Percentiles rank a stretch among this genome's conserved stretches.
phyloP scores from a whole-genome alignment of 345 rosid genomes.

The Bruguiera gymnorhiza region DNA sequence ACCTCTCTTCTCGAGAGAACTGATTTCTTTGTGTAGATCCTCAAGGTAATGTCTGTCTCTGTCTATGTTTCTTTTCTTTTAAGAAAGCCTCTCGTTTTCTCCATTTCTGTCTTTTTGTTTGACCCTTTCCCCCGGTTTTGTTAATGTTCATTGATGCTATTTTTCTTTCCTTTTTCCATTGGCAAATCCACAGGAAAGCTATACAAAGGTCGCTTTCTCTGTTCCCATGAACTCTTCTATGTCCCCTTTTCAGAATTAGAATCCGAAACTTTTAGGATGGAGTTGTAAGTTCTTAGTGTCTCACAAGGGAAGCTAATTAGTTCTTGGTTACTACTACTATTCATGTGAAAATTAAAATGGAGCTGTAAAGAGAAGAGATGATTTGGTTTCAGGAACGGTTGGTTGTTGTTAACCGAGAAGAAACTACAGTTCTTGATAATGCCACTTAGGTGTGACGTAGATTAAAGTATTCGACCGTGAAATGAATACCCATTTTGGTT shows the following conservation, averaged over 20 bases:
- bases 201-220: too few relatives aligned
- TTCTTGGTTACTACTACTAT: too few relatives aligned
- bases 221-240: too few relatives aligned
- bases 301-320: too few relatives aligned
- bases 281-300: too few relatives aligned
- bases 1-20: too few relatives aligned
- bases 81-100: neutral
- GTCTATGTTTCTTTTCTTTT: neutral
- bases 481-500: constrained; percentile 6
- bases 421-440: constrained; percentile 7
- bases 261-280: too few relatives aligned
- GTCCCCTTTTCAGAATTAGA: too few relatives aligned
- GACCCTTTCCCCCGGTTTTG: too few relatives aligned
- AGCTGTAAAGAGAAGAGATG: neutral
- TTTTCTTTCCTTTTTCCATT: too few relatives aligned
- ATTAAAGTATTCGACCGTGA: neutral
- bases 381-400: neutral
- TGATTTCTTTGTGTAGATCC: neutral
- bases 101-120: neutral
- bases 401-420: neutral
- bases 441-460: constrained; percentile 8
- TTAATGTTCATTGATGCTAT: neutral
- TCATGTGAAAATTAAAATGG: neutral
- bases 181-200: too few relatives aligned
- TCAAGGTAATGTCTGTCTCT: constrained; percentile 7